Base-by-base conservation (phyloP, 176 grass and related monocot species). In the Rhynchospora tenuis region DNA sequence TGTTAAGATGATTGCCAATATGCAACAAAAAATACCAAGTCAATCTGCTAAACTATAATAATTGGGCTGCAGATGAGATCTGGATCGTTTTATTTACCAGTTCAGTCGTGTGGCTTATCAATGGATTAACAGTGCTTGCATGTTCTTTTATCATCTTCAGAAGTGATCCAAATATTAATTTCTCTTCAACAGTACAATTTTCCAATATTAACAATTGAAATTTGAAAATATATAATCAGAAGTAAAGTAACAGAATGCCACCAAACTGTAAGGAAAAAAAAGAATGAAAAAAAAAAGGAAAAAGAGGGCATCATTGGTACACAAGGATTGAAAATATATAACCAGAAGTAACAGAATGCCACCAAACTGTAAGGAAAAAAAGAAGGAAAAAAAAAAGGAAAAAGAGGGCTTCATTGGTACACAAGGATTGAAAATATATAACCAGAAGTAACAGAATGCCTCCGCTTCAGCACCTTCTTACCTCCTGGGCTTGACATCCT, bases 381-480 rank as follows among this genome's bases (percentile, higher is more conserved):
- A 28, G 23, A 75, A 52, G 47, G 14, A 75, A 74, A n/a, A n/a
- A n/a, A n/a, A n/a, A n/a, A n/a, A n/a, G n/a, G n/a, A n/a, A n/a
- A n/a, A n/a, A n/a, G n/a, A 51, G 71, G 46, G 71, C 2, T 15
- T 73, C 27, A 75, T 54, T 24, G 47, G 72, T 76, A 76, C 72
- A 76, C 7, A 50, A 76, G 22, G 13, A 54, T 76, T 76, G 45
- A n/a, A n/a, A n/a, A n/a, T n/a, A n/a, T n/a, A n/a, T n/a, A n/a
- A n/a, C n/a, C n/a, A n/a, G n/a, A n/a, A n/a, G n/a, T n/a, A n/a
- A n/a, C n/a, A n/a, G n/a, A n/a, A 28, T 54, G 96, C 59, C 96
- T 93, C 50, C 93, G 89, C 80, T 88, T 90, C 79, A 99, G 79
- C 16, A 95, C 86, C 63, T 81, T 88, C 84, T 91, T 90, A 64